Conservation (phyloP, 495 filamentous ascomycete genomes). For the Neurospora cerealis region DNA sequence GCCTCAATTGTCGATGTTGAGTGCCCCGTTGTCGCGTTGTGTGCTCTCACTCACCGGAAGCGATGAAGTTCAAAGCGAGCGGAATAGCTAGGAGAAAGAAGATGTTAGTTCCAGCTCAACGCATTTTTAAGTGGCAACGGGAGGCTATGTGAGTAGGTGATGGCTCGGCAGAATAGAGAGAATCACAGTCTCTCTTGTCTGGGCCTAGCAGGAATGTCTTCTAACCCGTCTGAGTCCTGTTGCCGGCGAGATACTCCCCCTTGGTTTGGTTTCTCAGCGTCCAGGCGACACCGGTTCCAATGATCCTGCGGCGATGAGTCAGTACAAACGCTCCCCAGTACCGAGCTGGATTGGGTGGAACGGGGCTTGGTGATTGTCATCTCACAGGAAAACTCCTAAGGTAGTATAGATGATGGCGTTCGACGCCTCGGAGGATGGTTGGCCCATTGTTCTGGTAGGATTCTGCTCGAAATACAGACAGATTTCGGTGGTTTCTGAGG, state of each 20-base stretch:
- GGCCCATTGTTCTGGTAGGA: slow-evolving; percentile 41
- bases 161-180: not conserved
- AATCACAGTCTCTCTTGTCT: not conserved
- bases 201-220: slow-evolving; percentile 7
- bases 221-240: slow-evolving; percentile 70
- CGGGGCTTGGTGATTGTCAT: not conserved
- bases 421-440: slow-evolving; percentile 58
- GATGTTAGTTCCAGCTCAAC: slow-evolving; percentile 10
- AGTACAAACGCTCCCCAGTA: not conserved
- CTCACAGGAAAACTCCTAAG: slow-evolving; percentile 63
- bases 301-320: slow-evolving; percentile 31
- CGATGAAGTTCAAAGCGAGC: slow-evolving; percentile 72
- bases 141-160: not conserved
- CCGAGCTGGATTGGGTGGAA: too few species aligned
- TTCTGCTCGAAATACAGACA: not conserved
- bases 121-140: not conserved
- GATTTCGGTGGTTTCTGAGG: not conserved
- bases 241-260: slow-evolving; percentile 55
- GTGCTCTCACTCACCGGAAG: slow-evolving; percentile 59
- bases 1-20: not conserved
- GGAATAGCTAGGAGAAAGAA: slow-evolving; percentile 45
- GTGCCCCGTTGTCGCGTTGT: not conserved
- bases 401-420: slow-evolving; percentile 69
- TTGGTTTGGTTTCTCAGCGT: slow-evolving; percentile 57
- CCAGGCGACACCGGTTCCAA: slow-evolving; percentile 60